These are phyloP conservation scores for Phialophora tarda DNA, from an alignment of 2,329 filamentous ascomycete species.

Conservation along the genomic window DNA sequence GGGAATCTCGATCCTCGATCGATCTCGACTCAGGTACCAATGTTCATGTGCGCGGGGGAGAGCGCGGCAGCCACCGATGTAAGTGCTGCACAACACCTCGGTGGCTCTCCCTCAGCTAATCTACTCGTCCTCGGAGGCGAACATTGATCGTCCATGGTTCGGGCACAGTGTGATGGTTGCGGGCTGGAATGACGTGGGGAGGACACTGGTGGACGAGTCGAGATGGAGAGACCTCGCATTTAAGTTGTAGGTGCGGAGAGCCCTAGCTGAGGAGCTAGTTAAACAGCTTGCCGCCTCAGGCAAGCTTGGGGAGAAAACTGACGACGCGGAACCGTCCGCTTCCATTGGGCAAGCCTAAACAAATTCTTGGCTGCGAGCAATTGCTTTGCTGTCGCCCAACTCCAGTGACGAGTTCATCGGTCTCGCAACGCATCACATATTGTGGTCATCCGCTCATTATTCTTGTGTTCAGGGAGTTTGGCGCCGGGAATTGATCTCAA, in stretches of 20 bases:
- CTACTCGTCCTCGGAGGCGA: neutral
- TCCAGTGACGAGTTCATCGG: neutral
- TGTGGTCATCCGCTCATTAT: slow-evolving; percentile 5
- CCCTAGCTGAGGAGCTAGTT: neutral
- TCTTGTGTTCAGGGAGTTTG: slow-evolving; percentile 7
- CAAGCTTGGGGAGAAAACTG: neutral
- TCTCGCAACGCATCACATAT: slow-evolving; percentile 4
- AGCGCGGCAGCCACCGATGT: neutral
- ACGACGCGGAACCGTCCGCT: neutral
- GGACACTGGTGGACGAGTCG: neutral
- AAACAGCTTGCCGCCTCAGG: neutral
- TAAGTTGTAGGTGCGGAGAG: slow-evolving; percentile 12
- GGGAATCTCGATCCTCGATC: neutral
- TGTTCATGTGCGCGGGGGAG: neutral
- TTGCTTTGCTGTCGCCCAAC: neutral
- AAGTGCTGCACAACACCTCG: neutral
- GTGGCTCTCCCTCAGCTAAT: neutral
- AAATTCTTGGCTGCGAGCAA: slow-evolving; percentile 1
- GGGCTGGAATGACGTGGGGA: slow-evolving; percentile 4
- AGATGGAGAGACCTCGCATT: slow-evolving; percentile 15
- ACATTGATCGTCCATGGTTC: neutral
- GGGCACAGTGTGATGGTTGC: neutral
- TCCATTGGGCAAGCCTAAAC: slow-evolving; percentile 7
- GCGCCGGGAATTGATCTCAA: slow-evolving; percentile 4
- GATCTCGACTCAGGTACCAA: neutral